Evolutionary conservation across 371 early-diverging fungal species (phyloP).

Genomic region (Neoconidiobolus thromboides): DNA sequence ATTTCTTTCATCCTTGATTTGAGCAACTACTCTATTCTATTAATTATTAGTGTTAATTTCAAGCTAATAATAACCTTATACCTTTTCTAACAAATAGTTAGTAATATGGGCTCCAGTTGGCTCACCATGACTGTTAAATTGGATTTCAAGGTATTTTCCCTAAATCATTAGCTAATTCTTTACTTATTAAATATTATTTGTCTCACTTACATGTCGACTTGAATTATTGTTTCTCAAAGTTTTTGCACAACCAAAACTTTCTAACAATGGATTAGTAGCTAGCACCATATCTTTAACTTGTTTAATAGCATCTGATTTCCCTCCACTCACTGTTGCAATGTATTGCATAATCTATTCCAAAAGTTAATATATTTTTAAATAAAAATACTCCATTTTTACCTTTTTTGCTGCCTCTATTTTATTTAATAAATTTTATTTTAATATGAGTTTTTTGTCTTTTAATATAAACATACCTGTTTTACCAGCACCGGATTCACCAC

Average conservation of each 20-base stretch:
- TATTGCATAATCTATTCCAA: conserved; percentile 70
- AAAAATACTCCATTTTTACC: conserved; percentile 9
- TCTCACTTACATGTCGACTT: conserved; percentile 70
- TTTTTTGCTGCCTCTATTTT: conserved; percentile 70
- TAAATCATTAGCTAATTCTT: conserved; percentile 12
- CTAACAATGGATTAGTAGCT: conserved; percentile 91
- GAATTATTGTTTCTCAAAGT: conserved; percentile 98
- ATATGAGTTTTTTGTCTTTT: background rate
- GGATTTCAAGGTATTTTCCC: conserved; percentile 98
- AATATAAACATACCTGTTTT: conserved; percentile 48
- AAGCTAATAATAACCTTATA: conserved; percentile 11
- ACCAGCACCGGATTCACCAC: conserved; percentile 80
- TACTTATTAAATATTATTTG: background rate
- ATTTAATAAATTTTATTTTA: background rate
- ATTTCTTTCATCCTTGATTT: conserved; percentile 84
- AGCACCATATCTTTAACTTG: conserved; percentile 91
- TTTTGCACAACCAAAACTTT: conserved; percentile 99
- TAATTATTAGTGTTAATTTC: background rate
- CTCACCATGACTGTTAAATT: conserved; percentile 78
- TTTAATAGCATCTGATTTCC: conserved; percentile 53
- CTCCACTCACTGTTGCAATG: conserved; percentile 85
- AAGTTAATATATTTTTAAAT: background rate
- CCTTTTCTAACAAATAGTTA: conserved; percentile 96
- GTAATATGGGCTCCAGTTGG: conserved; percentile 96
- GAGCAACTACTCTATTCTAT: conserved; percentile 86